phyloP scores from a whole-genome alignment of 192 early-diverging fungal species.

The Anaeromyces robustus region DNA sequence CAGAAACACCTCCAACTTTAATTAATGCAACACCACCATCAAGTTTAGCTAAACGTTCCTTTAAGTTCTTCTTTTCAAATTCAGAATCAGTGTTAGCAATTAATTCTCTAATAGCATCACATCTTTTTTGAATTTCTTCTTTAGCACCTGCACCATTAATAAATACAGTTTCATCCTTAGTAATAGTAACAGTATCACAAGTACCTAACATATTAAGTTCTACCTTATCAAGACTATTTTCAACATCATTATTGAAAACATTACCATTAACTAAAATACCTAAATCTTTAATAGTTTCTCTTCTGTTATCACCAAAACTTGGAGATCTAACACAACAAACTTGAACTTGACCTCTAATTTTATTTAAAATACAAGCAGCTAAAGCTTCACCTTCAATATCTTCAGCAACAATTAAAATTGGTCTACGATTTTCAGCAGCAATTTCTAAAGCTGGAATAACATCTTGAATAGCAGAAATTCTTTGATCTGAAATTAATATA shows the following conservation, averaged over 20 bases:
- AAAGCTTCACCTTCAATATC: conserved; percentile 99
- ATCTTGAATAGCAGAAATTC: conserved; percentile 91
- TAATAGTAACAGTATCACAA: conserved; percentile 74
- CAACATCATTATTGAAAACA: conserved; percentile 95
- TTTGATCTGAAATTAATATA: conserved; percentile 95
- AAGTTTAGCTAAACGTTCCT: conserved; percentile 97
- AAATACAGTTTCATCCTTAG: conserved; percentile 99
- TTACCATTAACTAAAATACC: conserved; percentile 93
- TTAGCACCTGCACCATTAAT: conserved; percentile 88
- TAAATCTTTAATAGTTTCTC: conserved; percentile 93
- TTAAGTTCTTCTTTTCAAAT: conserved; percentile 98
- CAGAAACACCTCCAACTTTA: conserved; percentile 91
- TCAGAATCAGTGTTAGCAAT: conserved; percentile 78
- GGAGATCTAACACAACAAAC: conserved; percentile 98
- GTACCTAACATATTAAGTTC: conserved; percentile 73
- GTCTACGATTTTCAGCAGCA: conserved; percentile 85
- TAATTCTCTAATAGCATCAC: conserved; percentile 89
- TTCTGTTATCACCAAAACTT: conserved; percentile 99
- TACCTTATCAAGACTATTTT: conserved; percentile 89
- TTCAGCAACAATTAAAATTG: conserved; percentile 93
- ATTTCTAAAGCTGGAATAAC: conserved; percentile 91
- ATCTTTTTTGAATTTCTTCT: conserved; percentile 77
- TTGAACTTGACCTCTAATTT: conserved; percentile 94
- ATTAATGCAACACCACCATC: conserved; percentile 98
- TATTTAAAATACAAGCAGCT: conserved; percentile 99